Conservation (phyloP, 768 basidiomycete species). For the Tephrocybe rancida region DNA sequence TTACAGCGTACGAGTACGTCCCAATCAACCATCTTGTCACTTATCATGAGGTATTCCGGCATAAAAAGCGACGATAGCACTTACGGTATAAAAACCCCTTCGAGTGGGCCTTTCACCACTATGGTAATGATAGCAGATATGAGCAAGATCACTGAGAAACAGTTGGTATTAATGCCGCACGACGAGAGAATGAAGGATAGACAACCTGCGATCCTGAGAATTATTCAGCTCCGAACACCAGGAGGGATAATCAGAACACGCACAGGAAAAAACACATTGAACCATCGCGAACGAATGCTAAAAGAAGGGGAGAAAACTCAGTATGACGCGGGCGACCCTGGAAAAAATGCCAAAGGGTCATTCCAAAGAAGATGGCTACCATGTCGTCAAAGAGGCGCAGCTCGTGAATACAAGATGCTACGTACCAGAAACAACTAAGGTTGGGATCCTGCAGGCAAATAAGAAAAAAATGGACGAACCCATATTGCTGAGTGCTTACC, state of each 20-base stretch:
- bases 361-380: conserved; percentile 9
- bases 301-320: conserved; percentile 1
- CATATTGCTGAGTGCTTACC: not conserved
- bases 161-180: not conserved
- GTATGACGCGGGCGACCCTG: not conserved
- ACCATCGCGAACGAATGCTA: conserved; percentile 6
- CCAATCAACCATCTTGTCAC: not conserved
- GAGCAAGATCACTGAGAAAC: not conserved
- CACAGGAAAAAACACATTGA: conserved; percentile 2
- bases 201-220: not conserved
- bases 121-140: not conserved
- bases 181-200: not conserved
- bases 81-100: conserved; percentile 3
- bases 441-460: conserved; percentile 2
- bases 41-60: not conserved
- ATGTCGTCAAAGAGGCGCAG: not conserved
- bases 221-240: not conserved
- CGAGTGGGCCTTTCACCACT: not conserved
- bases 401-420: not conserved
- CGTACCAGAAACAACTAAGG: not conserved
- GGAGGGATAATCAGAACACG: not conserved
- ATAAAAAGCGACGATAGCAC: not conserved
- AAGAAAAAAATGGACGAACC: not conserved
- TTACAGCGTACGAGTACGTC: conserved; percentile 4
- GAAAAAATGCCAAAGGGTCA: conserved; percentile 10